These are phyloP conservation scores for Boletellus sp. DNA, from an alignment of 1,284 basidiomycete genomes.

Conservation along the genomic window DNA sequence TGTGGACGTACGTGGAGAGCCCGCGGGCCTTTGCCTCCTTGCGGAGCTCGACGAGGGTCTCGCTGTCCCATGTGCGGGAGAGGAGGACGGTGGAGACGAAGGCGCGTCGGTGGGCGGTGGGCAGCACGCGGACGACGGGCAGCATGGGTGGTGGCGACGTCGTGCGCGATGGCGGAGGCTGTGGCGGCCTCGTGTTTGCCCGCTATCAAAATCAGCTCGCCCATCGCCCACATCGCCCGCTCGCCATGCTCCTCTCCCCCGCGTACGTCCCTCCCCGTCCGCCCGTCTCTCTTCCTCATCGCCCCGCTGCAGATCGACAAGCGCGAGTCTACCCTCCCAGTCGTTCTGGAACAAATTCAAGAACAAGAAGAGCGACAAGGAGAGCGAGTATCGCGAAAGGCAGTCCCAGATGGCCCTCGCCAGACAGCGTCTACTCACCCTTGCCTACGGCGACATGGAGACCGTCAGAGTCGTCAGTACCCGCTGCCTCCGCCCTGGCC, in stretches of 20 bases:
- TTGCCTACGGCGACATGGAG: slow-evolving; percentile 80
- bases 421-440: slow-evolving; percentile 69
- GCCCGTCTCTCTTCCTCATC: slow-evolving; percentile 27
- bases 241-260: slow-evolving; percentile 69
- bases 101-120: slow-evolving; percentile 25
- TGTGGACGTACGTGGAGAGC: slow-evolving; percentile 52
- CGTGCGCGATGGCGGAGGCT: background rate
- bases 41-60: slow-evolving; percentile 58
- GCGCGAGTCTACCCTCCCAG: slow-evolving; percentile 55
- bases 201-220: slow-evolving; percentile 11
- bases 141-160: background rate
- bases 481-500: slow-evolving; percentile 7
- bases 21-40: slow-evolving; percentile 64
- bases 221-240: slow-evolving; percentile 24
- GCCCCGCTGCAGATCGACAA: slow-evolving; percentile 49
- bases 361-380: slow-evolving; percentile 52
- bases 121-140: slow-evolving; percentile 1
- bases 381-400: slow-evolving; percentile 50
- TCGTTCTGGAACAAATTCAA: slow-evolving; percentile 72
- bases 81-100: slow-evolving; percentile 70
- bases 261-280: slow-evolving; percentile 51
- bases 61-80: slow-evolving; percentile 59
- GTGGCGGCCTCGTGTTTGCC: slow-evolving; percentile 28
- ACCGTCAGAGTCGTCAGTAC: slow-evolving; percentile 65
- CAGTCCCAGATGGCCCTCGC: slow-evolving; percentile 59